Evolutionary conservation across 345 rosid genomes (phyloP).

Genomic region (Kernera saxatilis): DNA sequence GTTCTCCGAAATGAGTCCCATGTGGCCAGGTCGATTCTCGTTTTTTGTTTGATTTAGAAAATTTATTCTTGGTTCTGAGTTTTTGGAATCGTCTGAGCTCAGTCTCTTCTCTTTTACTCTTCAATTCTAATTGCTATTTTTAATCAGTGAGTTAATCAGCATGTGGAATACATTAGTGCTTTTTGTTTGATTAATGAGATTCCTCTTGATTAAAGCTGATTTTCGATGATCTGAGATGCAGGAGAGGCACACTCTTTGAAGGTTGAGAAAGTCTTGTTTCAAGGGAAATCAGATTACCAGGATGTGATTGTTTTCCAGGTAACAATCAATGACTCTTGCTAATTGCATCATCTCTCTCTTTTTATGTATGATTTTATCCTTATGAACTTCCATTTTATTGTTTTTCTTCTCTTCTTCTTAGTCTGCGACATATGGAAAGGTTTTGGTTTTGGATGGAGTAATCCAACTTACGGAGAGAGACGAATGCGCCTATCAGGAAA

Average conservation of each 20-base stretch:
- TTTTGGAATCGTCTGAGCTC: background rate
- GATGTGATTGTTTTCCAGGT: slow-evolving; percentile 85
- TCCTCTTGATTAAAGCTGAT: background rate
- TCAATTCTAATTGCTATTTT: no score
- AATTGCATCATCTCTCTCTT: background rate
- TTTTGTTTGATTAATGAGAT: no score
- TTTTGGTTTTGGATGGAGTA: slow-evolving; percentile 67
- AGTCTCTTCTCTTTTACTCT: background rate
- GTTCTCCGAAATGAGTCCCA: slow-evolving; percentile 87
- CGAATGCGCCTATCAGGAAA: slow-evolving; percentile 71
- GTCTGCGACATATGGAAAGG: slow-evolving; percentile 70
- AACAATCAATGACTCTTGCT: background rate
- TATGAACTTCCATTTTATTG: background rate
- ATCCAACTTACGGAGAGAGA: slow-evolving; percentile 77
- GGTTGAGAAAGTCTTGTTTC: slow-evolving; percentile 65
- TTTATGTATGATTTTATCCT: background rate
- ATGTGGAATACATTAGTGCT: no score
- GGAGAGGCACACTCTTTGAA: slow-evolving; percentile 86
- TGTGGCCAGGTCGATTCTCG: slow-evolving; percentile 71
- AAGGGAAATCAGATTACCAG: slow-evolving; percentile 78
- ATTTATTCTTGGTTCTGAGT: no score
- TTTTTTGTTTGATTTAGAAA: background rate
- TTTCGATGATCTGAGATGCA: slow-evolving; percentile 22
- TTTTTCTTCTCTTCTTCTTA: slow-evolving; percentile 2
- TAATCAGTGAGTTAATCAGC: no score